These are phyloP conservation scores for Quercus suber DNA, from an alignment of 306 rosid genomes.

Conservation along the genomic window DNA sequence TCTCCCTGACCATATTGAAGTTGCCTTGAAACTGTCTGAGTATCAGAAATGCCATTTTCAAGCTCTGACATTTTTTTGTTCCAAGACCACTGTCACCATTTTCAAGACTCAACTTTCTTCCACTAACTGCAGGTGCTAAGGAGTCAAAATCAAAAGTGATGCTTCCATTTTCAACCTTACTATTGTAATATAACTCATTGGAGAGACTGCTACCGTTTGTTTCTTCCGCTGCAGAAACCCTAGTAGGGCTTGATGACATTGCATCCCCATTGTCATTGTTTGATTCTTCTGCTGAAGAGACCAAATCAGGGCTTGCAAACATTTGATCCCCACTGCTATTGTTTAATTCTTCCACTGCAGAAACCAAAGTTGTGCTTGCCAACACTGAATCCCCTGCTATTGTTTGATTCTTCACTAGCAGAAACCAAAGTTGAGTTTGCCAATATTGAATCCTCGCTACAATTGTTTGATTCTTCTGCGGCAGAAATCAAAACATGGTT, in stretches of 20 bases:
- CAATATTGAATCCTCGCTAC: not conserved
- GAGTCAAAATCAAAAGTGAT: conserved; percentile 27
- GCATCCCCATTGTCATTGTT: conserved; percentile 21
- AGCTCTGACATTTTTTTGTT: conserved; percentile 17
- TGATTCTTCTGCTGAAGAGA: conserved; percentile 19
- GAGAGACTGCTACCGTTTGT: not conserved
- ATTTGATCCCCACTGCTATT: conserved; percentile 18
- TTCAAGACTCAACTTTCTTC: conserved; percentile 34
- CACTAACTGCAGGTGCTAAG: conserved; percentile 22
- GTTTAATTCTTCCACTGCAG: conserved; percentile 21
- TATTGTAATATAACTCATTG: conserved; percentile 20
- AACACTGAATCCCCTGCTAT: not conserved
- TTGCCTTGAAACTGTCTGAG: conserved; percentile 27
- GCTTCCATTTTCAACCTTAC: conserved; percentile 35
- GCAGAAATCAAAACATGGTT: not conserved
- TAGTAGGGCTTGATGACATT: conserved; percentile 1
- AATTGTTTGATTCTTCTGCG: not conserved
- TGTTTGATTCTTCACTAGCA: not conserved
- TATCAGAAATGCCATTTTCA: conserved; percentile 16
- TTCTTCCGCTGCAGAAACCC: conserved; percentile 29
- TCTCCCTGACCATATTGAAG: conserved; percentile 37
- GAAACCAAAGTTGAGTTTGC: not conserved
- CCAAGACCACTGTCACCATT: conserved; percentile 17
- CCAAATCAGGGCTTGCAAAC: not conserved
- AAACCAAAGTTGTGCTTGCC: not conserved